Conservation (phyloP, 164 flowering plant genomes). For the Platanus orientalis region DNA sequence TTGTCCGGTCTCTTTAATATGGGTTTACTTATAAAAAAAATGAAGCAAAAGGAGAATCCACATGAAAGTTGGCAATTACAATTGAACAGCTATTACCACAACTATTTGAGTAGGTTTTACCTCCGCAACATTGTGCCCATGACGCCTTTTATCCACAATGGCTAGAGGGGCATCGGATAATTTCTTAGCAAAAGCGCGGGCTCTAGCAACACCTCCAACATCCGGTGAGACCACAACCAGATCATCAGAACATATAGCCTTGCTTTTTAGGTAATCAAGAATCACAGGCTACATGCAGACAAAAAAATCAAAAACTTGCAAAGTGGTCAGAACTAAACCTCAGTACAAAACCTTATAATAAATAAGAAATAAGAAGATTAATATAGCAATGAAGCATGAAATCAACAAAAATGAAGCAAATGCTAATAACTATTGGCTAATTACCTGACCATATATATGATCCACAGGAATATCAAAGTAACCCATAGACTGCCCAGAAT, state of each 20-base stretch:
- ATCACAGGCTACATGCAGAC: slow-evolving; percentile 65
- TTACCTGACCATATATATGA: slow-evolving; percentile 94
- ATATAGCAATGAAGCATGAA: not conserved
- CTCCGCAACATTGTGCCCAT: slow-evolving; percentile 96
- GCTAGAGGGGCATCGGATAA: slow-evolving; percentile 98
- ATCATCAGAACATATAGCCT: slow-evolving; percentile 72
- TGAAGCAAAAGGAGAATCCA: no score
- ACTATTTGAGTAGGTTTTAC: slow-evolving; percentile 29
- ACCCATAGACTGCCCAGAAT: slow-evolving; percentile 99
- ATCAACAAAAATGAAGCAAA: not conserved
- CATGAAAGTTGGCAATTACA: no score
- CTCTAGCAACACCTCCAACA: slow-evolving; percentile 98
- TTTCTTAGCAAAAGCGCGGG: slow-evolving; percentile 97
- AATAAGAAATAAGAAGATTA: not conserved
- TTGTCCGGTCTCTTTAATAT: no score
- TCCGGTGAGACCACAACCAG: slow-evolving; percentile 98
- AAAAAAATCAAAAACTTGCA: slow-evolving; percentile 7
- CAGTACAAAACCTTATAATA: not conserved
- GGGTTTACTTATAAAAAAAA: no score
- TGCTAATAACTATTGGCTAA: not conserved
- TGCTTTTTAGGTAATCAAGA: slow-evolving; percentile 97
- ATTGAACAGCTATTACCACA: not conserved
- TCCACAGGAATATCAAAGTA: slow-evolving; percentile 99
- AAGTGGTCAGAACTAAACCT: slow-evolving; percentile 4
- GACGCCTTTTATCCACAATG: slow-evolving; percentile 97